Percentiles rank a stretch among this genome's conserved stretches.
Evolutionary conservation across 2,329 filamentous ascomycete species (phyloP).

Genomic region (Paraconiothyrium brasiliense): DNA sequence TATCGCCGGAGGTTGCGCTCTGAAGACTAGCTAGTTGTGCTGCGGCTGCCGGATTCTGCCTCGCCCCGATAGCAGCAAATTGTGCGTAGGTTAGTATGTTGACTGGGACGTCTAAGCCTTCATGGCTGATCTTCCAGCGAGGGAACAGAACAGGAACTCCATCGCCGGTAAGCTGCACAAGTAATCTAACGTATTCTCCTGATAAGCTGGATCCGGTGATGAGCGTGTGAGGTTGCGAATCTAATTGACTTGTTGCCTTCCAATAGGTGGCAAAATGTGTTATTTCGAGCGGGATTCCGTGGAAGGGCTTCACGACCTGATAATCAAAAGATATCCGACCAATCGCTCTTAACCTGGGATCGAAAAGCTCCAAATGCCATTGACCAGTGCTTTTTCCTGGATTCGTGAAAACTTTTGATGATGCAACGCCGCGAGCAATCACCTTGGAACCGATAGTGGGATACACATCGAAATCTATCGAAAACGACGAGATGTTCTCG

Average conservation of each 20-base stretch:
- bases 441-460: slow-evolving; percentile 97
- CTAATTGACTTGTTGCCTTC: slow-evolving; percentile 95
- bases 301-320: slow-evolving; percentile 96
- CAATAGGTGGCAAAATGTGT: slow-evolving; percentile 99
- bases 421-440: slow-evolving; percentile 92
- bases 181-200: slow-evolving; percentile 92
- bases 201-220: slow-evolving; percentile 95
- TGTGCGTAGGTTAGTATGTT: slow-evolving; percentile 79
- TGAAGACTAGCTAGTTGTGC: slow-evolving; percentile 36
- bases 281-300: slow-evolving; percentile 90
- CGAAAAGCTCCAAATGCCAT: slow-evolving; percentile 89
- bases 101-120: slow-evolving; percentile 82
- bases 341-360: slow-evolving; percentile 88
- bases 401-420: slow-evolving; percentile 85
- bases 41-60: slow-evolving; percentile 37
- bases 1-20: slow-evolving; percentile 41
- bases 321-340: slow-evolving; percentile 94
- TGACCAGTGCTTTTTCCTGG: slow-evolving; percentile 77
- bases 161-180: slow-evolving; percentile 91
- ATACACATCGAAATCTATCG: slow-evolving; percentile 96
- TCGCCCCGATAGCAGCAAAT: slow-evolving; percentile 63
- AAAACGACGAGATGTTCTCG: slow-evolving; percentile 90
- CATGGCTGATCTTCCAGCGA: slow-evolving; percentile 79
- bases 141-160: slow-evolving; percentile 88
- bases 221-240: slow-evolving; percentile 83